phyloP scores from a whole-genome alignment of 2,329 filamentous ascomycete genomes.

The Arthrobotrys sphaeroides region DNA sequence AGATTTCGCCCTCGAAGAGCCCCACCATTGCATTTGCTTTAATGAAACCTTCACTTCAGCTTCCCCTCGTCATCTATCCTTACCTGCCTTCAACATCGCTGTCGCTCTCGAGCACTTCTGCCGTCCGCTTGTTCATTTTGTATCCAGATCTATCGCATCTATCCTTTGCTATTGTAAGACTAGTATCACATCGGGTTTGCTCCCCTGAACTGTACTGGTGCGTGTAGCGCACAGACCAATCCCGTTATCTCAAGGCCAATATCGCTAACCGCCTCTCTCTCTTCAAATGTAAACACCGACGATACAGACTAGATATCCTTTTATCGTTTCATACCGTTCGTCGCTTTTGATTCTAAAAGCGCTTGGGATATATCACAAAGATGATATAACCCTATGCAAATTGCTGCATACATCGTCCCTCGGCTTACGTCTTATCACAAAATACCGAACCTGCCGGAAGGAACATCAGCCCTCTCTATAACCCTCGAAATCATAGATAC shows the following conservation, averaged over 20 bases:
- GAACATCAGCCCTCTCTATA: neutral
- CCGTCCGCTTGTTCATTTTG: neutral
- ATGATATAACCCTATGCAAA: constrained; percentile 22
- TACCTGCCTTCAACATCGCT: neutral
- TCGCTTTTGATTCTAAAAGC: neutral
- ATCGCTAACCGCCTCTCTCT: constrained; percentile 31
- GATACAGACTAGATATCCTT: neutral
- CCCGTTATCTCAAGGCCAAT: constrained; percentile 30
- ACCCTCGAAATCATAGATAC: too few species aligned
- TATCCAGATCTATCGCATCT: neutral
- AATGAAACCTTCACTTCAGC: neutral
- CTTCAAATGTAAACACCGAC: constrained; percentile 29
- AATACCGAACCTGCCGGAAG: neutral
- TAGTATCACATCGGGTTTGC: constrained; percentile 3
- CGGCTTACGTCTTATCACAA: neutral
- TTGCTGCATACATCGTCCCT: neutral
- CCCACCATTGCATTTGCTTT: constrained; percentile 12
- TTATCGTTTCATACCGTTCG: neutral
- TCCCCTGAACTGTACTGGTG: constrained; percentile 8
- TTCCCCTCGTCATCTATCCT: constrained; percentile 11
- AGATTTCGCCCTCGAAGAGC: constrained; percentile 17
- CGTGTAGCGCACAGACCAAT: constrained; percentile 14
- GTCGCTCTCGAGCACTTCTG: constrained; percentile 5
- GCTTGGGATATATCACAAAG: neutral
- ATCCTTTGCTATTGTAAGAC: neutral